These are phyloP conservation scores for Hortaea sp. DNA, from an alignment of 2,329 filamentous ascomycete genomes.

Conservation along the genomic window DNA sequence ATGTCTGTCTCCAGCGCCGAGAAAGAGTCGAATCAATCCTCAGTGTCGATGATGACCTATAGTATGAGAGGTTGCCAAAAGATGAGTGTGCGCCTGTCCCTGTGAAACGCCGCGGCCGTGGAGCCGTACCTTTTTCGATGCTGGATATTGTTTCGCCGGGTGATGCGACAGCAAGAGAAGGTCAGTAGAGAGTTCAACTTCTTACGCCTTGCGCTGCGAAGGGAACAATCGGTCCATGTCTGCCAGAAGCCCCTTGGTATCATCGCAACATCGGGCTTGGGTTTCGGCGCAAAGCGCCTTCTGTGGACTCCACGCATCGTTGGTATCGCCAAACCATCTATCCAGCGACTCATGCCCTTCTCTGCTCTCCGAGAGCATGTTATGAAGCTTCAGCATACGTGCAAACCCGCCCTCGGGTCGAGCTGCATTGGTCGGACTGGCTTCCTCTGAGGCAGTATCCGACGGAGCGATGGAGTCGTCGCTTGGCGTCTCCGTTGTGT, in stretches of 20 bases:
- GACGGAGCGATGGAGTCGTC: not conserved
- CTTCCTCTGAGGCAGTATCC: not conserved
- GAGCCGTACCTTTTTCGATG: no score
- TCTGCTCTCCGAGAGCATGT: not conserved
- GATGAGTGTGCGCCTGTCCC: no score
- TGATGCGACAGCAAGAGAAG: no score
- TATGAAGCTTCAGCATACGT: not conserved
- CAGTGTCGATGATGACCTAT: no score
- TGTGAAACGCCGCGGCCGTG: no score
- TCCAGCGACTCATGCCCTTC: not conserved
- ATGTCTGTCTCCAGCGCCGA: no score
- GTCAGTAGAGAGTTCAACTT: no score
- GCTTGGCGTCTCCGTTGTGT: not conserved
- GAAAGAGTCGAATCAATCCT: no score
- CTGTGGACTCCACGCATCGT: not conserved
- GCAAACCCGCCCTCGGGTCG: not conserved
- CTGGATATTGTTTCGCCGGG: no score
- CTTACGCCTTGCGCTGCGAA: not conserved
- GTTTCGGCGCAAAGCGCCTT: not conserved
- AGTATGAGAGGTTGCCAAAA: no score
- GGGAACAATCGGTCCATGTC: not conserved
- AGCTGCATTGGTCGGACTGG: not conserved
- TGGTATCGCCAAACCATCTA: not conserved
- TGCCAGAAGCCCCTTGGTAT: not conserved
- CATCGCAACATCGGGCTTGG: not conserved